Evolutionary conservation across 2,329 filamentous ascomycete species (phyloP), one percentile per base, ranked within the genome.

Genomic region (Exophiala sp.): DNA sequence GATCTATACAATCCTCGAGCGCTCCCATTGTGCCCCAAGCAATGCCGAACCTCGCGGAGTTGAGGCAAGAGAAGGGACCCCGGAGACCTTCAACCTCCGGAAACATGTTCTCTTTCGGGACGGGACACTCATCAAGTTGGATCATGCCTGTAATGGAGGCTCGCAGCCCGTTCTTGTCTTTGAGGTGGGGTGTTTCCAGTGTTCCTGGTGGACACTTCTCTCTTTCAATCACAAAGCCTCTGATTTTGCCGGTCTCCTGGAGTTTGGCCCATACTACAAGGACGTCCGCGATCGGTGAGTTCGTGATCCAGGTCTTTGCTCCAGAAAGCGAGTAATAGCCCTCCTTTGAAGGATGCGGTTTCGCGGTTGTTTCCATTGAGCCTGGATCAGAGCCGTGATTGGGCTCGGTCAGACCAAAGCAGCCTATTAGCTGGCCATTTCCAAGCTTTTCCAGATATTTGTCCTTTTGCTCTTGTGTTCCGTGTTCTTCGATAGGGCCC

Each of bases 121-220:
- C 90, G 0, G 94, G 92, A 62, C 89, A 91, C 59, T 88, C 85
- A 61, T 96, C 92, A 67, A 99, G 81, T 64, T 96, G 91, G 62
- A 99, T 96, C 94, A 97, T 97, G 53, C 94, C 94, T 0, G 94
- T 99, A 60, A 96, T 88, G 10, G 89, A 95, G 10, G 94, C 94
- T 54, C 94, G 82, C 32, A 99, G 82, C 1, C 91, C 94, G 58
- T 88, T 96, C 81, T 99, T 99, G 76, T 97, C 84, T 77, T 95
- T 95, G 70, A 99, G 87, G 10, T 88, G 76, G 1, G 94, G 94
- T 5, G 94, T 99, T 71, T 94, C 90, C 11, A 99, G 78, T 0
- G 91, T 95, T 2, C 94, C 92, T 0, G 89, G 78, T 1, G 91
- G 91, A 66, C 91, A 95, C 63, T 89, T 81, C 63, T 84, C 83